Evolutionary conservation across 331 rosid species (phyloP).

Genomic region (Saraca asoca): DNA sequence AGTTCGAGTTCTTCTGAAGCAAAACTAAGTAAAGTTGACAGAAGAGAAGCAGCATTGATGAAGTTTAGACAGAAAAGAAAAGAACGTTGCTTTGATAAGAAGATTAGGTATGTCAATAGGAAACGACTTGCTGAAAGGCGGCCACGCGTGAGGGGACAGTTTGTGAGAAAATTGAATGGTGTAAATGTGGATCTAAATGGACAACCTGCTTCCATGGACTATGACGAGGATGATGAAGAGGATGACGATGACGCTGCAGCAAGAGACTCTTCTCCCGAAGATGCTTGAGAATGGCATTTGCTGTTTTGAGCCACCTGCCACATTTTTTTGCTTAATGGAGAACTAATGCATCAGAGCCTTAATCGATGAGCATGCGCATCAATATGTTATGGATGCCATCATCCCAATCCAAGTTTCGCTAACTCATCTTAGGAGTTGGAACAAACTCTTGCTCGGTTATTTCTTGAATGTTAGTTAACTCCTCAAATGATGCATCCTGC

Average conservation of each 20-base stretch:
- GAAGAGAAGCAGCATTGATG: constrained; percentile 96
- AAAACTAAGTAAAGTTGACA: constrained; percentile 63
- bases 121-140: constrained; percentile 87
- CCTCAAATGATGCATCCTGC: constrained; percentile 18
- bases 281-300: constrained; percentile 36
- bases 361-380: constrained; percentile 19
- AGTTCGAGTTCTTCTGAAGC: constrained; percentile 59
- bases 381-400: constrained; percentile 3
- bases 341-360: constrained; percentile 19
- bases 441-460: not conserved
- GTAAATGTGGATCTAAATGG: constrained; percentile 84
- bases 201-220: constrained; percentile 67
- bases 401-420: constrained; percentile 29
- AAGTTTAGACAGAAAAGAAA: constrained; percentile 96
- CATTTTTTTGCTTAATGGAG: constrained; percentile 33
- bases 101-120: constrained; percentile 85
- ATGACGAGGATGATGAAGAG: constrained; percentile 70
- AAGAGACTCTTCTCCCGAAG: constrained; percentile 53
- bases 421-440: constrained; percentile 16
- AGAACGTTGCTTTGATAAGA: constrained; percentile 94
- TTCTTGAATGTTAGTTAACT: not conserved
- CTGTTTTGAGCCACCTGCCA: constrained; percentile 18
- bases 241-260: constrained; percentile 54
- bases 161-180: constrained; percentile 83
- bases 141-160: constrained; percentile 92